A percentile compares a stretch with the other conserved stretches of the same genome.
phyloP scores from a whole-genome alignment of 1,139 yeast species.

The Taiozyma sp. region DNA sequence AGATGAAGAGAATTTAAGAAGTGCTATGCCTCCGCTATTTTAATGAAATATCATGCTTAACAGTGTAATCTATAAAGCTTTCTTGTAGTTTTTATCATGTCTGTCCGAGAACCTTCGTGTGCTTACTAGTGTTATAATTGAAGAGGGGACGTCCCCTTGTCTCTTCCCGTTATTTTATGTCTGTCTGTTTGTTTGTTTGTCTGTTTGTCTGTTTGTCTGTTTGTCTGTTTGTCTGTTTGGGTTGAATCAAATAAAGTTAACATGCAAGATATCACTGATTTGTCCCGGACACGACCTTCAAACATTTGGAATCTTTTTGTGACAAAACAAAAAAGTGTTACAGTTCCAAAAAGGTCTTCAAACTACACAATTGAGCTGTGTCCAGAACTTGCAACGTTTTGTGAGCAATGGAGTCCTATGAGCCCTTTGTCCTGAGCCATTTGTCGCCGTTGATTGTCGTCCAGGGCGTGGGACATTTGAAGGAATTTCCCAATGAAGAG shows the following conservation, averaged over 20 bases:
- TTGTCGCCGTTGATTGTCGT: conserved; percentile 32
- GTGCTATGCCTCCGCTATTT: conserved; percentile 29
- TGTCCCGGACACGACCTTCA: background rate
- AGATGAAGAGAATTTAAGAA: conserved; percentile 65
- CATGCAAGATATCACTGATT: background rate
- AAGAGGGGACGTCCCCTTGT: too few species aligned
- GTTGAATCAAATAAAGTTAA: too few species aligned
- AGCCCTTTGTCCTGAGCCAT: conserved; percentile 26
- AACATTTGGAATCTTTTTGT: background rate
- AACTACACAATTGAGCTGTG: background rate
- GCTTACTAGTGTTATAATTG: too few species aligned
- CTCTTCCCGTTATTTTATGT: too few species aligned
- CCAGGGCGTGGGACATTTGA: conserved; percentile 30
- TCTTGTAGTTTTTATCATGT: too few species aligned
- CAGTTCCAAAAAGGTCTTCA: background rate
- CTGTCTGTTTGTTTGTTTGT: too few species aligned
- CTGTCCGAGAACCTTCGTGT: too few species aligned
- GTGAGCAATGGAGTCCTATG: conserved; percentile 26
- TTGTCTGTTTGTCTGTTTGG: too few species aligned
- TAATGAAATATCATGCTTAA: conserved; percentile 1
- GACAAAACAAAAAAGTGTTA: background rate
- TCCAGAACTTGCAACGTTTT: background rate
- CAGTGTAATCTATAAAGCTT: background rate
- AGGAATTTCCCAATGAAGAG: conserved; percentile 9
- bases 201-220: too few species aligned